These are phyloP conservation scores for Apiotrichum veenhuisii DNA, from an alignment of 1,284 basidiomycete species.

Conservation along the genomic window DNA sequence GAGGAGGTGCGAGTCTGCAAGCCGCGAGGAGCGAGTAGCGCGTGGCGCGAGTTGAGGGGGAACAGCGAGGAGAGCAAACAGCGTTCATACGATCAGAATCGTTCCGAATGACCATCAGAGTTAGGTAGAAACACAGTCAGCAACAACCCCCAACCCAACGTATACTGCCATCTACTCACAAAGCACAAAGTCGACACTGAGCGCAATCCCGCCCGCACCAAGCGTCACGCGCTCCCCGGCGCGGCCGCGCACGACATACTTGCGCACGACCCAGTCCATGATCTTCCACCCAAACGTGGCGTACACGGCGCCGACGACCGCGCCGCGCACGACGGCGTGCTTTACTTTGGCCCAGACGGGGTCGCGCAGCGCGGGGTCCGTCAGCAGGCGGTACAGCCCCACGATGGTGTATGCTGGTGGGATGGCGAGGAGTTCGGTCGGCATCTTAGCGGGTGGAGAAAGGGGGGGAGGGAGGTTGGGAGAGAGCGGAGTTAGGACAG, in stretches of 20 bases:
- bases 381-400: constrained; percentile 42
- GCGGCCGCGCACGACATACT: constrained; percentile 31
- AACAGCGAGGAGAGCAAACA: too few relatives aligned
- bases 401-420: constrained; percentile 47
- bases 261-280: constrained; percentile 41
- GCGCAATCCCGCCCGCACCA: constrained; percentile 24
- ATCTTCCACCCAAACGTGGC: constrained; percentile 36
- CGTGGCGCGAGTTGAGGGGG: too few relatives aligned
- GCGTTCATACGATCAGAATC: too few relatives aligned
- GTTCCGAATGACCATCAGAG: too few relatives aligned
- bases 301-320: constrained; percentile 39
- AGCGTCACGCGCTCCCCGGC: constrained; percentile 27
- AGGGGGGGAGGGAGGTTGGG: constrained; percentile 18
- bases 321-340: constrained; percentile 45
- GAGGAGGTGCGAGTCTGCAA: constrained; percentile 73
- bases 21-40: too few relatives aligned
- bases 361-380: constrained; percentile 40
- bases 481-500: background rate
- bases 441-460: constrained; percentile 33
- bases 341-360: constrained; percentile 47
- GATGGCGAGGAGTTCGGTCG: constrained; percentile 45
- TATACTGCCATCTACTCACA: constrained; percentile 27
- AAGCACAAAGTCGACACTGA: constrained; percentile 36
- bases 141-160: too few relatives aligned
- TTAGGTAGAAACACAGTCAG: background rate